Conservation (phyloP, 164 flowering plant species). For the Amborella trichopoda region DNA sequence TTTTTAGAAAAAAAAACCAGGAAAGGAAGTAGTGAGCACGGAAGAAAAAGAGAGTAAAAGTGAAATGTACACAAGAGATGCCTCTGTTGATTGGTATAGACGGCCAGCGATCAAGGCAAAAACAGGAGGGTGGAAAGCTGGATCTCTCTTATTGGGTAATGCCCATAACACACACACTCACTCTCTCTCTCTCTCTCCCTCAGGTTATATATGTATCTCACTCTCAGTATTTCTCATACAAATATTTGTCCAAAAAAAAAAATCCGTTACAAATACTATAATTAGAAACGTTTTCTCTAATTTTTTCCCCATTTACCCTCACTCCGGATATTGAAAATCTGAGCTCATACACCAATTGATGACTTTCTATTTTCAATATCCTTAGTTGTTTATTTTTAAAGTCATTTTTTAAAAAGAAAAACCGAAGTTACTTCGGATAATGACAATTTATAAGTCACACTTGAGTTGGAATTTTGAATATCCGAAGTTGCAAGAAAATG, state of each 20-base stretch:
- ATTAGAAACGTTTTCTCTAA: no score
- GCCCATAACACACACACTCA: constrained; percentile 4
- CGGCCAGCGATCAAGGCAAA: constrained; percentile 48
- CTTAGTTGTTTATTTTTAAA: no score
- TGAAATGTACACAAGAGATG: constrained; percentile 57
- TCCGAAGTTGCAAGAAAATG: no score
- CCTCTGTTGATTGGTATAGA: constrained; percentile 66
- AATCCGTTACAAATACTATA: background rate
- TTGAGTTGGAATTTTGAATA: no score
- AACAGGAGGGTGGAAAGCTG: constrained; percentile 77
- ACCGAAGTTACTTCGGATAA: no score
- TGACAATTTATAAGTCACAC: no score
- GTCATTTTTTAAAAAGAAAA: no score
- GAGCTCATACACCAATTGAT: background rate
- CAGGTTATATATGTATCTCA: background rate
- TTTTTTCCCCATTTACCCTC: no score
- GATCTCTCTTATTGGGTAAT: constrained; percentile 58
- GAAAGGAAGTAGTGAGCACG: no score
- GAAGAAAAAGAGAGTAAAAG: constrained; percentile 1
- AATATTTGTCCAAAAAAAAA: background rate
- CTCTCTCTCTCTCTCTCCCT: background rate
- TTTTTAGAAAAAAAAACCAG: no score
- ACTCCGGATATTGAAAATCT: background rate
- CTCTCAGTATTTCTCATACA: background rate
- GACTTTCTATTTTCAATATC: no score